Conservation (phyloP, 306 rosid species). For the Rosa chinensis region DNA sequence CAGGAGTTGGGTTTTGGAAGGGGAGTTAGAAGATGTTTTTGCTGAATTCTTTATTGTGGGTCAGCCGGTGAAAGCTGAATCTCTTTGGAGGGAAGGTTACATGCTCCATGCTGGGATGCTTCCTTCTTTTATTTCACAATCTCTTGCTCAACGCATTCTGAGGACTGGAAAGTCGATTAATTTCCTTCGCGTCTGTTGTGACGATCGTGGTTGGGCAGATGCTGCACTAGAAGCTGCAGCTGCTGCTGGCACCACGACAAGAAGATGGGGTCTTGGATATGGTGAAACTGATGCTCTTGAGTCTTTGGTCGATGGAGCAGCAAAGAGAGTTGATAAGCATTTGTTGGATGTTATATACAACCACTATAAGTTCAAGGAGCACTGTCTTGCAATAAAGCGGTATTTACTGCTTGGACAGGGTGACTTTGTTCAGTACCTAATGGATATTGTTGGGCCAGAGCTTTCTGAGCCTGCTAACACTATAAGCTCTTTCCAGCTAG, state of each 20-base stretch:
- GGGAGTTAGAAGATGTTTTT: constrained; percentile 91
- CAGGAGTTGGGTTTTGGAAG: constrained; percentile 90
- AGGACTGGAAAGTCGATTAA: constrained; percentile 97
- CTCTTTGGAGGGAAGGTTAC: constrained; percentile 97
- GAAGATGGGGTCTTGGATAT: constrained; percentile 85
- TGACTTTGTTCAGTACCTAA: constrained; percentile 93
- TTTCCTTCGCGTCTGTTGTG: constrained; percentile 95
- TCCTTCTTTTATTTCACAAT: constrained; percentile 85
- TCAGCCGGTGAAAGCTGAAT: constrained; percentile 93
- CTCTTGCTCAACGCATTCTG: constrained; percentile 88
- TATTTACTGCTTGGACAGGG: constrained; percentile 93
- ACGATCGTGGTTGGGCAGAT: constrained; percentile 89
- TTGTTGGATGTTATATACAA: constrained; percentile 79
- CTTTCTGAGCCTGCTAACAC: constrained; percentile 96
- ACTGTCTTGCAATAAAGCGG: constrained; percentile 92
- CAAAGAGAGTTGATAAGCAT: constrained; percentile 91
- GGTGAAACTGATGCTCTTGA: constrained; percentile 95
- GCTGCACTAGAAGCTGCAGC: constrained; percentile 78
- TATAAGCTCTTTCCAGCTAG: constrained; percentile 86
- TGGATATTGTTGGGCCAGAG: constrained; percentile 96
- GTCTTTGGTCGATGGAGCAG: constrained; percentile 83
- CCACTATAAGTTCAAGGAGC: constrained; percentile 87
- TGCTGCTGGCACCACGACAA: constrained; percentile 67
- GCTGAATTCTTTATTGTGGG: constrained; percentile 83
- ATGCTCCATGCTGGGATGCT: constrained; percentile 87